A percentile compares a stretch with the other conserved stretches of the same genome.
phyloP scores from a whole-genome alignment of 306 rosid genomes.

The Vigna radiata region DNA sequence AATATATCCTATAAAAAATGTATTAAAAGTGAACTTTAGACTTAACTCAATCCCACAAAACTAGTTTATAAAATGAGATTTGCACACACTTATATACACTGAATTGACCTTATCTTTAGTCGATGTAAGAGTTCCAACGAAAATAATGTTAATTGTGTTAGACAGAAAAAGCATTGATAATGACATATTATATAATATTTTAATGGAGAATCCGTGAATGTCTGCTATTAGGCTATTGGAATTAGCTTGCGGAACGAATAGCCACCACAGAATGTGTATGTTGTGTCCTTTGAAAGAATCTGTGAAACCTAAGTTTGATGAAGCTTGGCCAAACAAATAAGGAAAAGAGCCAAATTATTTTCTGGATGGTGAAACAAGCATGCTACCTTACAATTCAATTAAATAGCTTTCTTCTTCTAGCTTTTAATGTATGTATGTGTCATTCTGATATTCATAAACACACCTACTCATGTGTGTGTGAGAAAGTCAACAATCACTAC shows the following conservation, averaged over 20 bases:
- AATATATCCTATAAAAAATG: no score
- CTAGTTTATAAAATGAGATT: no score
- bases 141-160: no score
- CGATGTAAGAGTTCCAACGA: no score
- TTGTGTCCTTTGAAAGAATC: slow-evolving; percentile 38
- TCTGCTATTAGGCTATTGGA: slow-evolving; percentile 32
- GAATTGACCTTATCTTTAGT: no score
- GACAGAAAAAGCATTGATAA: slow-evolving; percentile 4
- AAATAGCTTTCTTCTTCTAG: neutral
- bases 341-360: neutral
- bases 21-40: no score
- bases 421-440: neutral
- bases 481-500: neutral
- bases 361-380: neutral
- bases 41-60: no score
- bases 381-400: neutral
- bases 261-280: slow-evolving; percentile 21
- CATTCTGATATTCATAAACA: neutral
- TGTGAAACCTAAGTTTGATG: slow-evolving; percentile 41
- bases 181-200: slow-evolving; percentile 35
- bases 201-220: slow-evolving; percentile 20
- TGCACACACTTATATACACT: no score
- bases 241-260: slow-evolving; percentile 46
- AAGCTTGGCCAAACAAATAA: slow-evolving; percentile 36
- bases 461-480: neutral